Evolutionary conservation across 768 basidiomycete species (phyloP).

Genomic region (Boletellus emodensis): DNA sequence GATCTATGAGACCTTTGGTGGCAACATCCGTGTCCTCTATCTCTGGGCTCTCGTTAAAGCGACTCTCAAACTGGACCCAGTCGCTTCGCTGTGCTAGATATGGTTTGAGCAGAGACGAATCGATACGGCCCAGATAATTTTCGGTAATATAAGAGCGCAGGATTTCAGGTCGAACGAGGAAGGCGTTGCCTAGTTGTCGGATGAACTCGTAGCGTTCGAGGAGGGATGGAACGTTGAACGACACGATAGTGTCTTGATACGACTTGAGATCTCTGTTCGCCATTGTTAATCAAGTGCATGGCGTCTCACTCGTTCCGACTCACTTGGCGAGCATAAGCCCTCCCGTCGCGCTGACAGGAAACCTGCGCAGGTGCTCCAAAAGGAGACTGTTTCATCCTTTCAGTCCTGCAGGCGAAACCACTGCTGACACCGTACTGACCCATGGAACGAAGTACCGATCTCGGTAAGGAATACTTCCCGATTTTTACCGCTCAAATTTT

Average conservation of each 20-base stretch:
- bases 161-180: conserved; percentile 93
- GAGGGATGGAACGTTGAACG: conserved; percentile 79
- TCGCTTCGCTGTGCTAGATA: conserved; percentile 90
- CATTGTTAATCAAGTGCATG: background rate
- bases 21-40: conserved; percentile 38
- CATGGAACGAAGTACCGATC: conserved; percentile 91
- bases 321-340: conserved; percentile 98
- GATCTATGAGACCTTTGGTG: conserved; percentile 50
- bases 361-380: conserved; percentile 92
- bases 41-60: conserved; percentile 61
- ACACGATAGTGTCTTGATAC: conserved; percentile 86
- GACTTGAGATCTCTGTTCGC: conserved; percentile 82
- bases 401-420: conserved; percentile 5
- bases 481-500: conserved; percentile 88
- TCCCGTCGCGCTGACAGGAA: conserved; percentile 94
- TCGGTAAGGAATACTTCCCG: conserved; percentile 89
- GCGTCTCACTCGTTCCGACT: conserved; percentile 25
- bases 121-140: conserved; percentile 89
- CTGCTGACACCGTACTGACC: conserved; percentile 38
- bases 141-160: conserved; percentile 95
- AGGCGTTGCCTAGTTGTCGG: conserved; percentile 93
- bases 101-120: conserved; percentile 78
- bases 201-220: conserved; percentile 98
- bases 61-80: conserved; percentile 82
- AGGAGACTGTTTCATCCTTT: conserved; percentile 54